Evolutionary conservation across 2,329 filamentous ascomycete species (phyloP).

Genomic region (Trichoderma afroharzianum): DNA sequence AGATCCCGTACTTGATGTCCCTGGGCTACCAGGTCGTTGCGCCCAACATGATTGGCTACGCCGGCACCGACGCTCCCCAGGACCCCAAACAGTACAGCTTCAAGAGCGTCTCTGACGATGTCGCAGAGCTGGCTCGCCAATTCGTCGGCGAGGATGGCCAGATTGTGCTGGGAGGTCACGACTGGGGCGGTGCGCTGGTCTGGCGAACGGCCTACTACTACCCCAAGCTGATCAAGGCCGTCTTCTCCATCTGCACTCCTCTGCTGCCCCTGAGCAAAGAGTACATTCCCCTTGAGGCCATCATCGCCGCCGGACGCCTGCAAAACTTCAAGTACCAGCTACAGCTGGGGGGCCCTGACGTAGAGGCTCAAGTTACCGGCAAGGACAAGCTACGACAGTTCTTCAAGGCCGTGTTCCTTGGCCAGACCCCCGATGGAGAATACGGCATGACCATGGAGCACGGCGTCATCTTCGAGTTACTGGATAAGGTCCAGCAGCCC

Average conservation of each 20-base stretch:
- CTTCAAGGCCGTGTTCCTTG: slow-evolving; percentile 69
- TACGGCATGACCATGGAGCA: slow-evolving; percentile 53
- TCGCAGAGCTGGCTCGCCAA: slow-evolving; percentile 66
- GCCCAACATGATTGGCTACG: slow-evolving; percentile 85
- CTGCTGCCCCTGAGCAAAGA: slow-evolving; percentile 53
- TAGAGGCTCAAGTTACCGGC: slow-evolving; percentile 56
- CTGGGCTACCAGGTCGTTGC: slow-evolving; percentile 76
- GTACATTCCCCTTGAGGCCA: slow-evolving; percentile 56
- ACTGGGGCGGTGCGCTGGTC: slow-evolving; percentile 81
- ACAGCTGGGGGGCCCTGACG: slow-evolving; percentile 66
- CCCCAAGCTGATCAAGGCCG: slow-evolving; percentile 65
- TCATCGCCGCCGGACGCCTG: slow-evolving; percentile 51
- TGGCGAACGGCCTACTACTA: slow-evolving; percentile 73
- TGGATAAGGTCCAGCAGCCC: slow-evolving; percentile 55
- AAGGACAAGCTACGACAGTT: slow-evolving; percentile 65
- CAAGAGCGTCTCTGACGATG: slow-evolving; percentile 70
- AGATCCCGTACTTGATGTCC: slow-evolving; percentile 72
- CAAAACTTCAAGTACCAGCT: slow-evolving; percentile 82
- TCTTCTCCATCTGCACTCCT: slow-evolving; percentile 81
- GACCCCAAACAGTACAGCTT: slow-evolving; percentile 61
- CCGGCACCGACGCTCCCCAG: slow-evolving; percentile 66
- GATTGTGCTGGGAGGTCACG: slow-evolving; percentile 85
- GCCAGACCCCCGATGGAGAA: slow-evolving; percentile 52
- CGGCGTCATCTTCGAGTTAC: slow-evolving; percentile 62
- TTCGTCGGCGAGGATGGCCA: slow-evolving; percentile 42